These are phyloP conservation scores for Primulina huaijiensis DNA, from an alignment of 257 asterid species.

Conservation along the genomic window DNA sequence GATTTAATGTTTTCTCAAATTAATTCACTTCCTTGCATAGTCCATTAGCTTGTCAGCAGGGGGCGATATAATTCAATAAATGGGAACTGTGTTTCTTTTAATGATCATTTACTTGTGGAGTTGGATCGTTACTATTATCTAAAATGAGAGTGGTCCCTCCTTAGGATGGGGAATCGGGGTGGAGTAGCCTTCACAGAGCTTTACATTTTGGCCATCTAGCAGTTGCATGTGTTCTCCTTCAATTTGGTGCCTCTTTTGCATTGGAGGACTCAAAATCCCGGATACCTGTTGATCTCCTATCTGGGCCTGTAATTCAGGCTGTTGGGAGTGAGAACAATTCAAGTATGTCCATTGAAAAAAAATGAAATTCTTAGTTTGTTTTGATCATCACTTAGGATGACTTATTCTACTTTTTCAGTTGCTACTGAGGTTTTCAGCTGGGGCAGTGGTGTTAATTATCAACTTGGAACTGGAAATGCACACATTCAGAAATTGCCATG, in stretches of 20 bases:
- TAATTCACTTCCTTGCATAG: neutral
- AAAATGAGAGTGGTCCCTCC: slow-evolving; percentile 20
- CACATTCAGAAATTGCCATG: slow-evolving; percentile 95
- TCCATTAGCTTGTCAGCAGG: neutral
- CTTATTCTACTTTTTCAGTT: slow-evolving; percentile 36
- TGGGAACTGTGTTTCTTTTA: neutral
- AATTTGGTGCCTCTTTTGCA: slow-evolving; percentile 67
- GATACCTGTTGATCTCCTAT: slow-evolving; percentile 81
- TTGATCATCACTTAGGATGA: slow-evolving; percentile 22
- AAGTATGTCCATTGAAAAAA: slow-evolving; percentile 36
- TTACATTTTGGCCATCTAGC: slow-evolving; percentile 97
- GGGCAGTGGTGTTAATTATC: slow-evolving; percentile 99
- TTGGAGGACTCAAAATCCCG: slow-evolving; percentile 83
- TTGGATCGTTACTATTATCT: slow-evolving; percentile 2
- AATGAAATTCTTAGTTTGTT: slow-evolving; percentile 20
- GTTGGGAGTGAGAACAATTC: slow-evolving; percentile 51
- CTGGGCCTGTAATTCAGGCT: slow-evolving; percentile 84
- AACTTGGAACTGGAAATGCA: slow-evolving; percentile 96
- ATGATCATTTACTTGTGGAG: neutral
- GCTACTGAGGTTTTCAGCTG: slow-evolving; percentile 94
- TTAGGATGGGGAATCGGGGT: slow-evolving; percentile 98
- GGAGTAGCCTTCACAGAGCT: slow-evolving; percentile 98
- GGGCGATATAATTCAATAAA: slow-evolving; percentile 12
- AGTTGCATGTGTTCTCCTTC: slow-evolving; percentile 85
- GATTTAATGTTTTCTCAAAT: neutral